These are phyloP conservation scores for Beverwykella pulmonaria DNA, from an alignment of 495 filamentous ascomycete species.

Conservation along the genomic window DNA sequence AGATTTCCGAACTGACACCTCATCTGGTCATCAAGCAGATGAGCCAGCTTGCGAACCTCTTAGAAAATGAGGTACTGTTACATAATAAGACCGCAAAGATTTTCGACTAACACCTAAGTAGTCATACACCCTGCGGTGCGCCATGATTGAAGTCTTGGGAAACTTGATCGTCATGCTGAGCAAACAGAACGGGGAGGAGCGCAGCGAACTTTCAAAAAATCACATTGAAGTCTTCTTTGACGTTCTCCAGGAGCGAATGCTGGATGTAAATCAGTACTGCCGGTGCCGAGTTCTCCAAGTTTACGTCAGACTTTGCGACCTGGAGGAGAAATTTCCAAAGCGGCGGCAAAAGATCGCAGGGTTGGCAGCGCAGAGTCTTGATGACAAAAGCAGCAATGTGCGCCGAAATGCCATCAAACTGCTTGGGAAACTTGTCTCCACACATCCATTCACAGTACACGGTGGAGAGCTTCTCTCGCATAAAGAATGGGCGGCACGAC, in stretches of 20 bases:
- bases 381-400: slow-evolving; percentile 98
- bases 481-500: slow-evolving; percentile 79
- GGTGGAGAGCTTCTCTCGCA: slow-evolving; percentile 80
- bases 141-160: slow-evolving; percentile 97
- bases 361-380: slow-evolving; percentile 81
- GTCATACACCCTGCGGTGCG: slow-evolving; percentile 91
- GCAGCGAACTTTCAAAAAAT: slow-evolving; percentile 84
- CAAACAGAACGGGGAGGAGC: slow-evolving; percentile 74
- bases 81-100: neutral
- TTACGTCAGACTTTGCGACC: slow-evolving; percentile 84
- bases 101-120: slow-evolving; percentile 45
- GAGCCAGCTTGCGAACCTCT: slow-evolving; percentile 85
- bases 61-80: slow-evolving; percentile 79
- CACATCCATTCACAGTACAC: slow-evolving; percentile 85
- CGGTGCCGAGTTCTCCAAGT: slow-evolving; percentile 91
- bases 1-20: slow-evolving; percentile 93
- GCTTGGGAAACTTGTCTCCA: slow-evolving; percentile 80
- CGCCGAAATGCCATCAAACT: slow-evolving; percentile 93
- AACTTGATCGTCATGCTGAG: slow-evolving; percentile 90
- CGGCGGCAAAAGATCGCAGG: slow-evolving; percentile 83
- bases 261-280: slow-evolving; percentile 97
- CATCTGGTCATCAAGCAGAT: slow-evolving; percentile 96
- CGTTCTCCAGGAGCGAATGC: slow-evolving; percentile 90
- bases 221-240: slow-evolving; percentile 97
- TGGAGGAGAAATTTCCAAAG: slow-evolving; percentile 94